phyloP scores from a whole-genome alignment of 1,139 yeast genomes.

The Hyphopichia buzzinii region DNA sequence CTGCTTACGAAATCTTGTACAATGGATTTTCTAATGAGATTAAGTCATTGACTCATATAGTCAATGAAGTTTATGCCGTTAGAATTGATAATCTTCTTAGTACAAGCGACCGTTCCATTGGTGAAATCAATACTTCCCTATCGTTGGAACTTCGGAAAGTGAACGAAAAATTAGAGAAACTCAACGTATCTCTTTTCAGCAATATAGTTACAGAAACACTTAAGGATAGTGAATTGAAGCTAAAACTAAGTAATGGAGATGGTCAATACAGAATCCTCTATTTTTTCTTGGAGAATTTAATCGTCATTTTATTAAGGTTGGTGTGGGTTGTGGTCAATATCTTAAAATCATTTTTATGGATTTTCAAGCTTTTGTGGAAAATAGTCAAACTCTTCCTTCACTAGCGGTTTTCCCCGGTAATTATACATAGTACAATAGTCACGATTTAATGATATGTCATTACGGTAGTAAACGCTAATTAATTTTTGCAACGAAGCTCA shows the following conservation, averaged over 20 bases:
- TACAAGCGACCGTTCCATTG: slow-evolving; percentile 70
- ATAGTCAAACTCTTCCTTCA: slow-evolving; percentile 30
- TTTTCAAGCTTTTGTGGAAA: slow-evolving; percentile 34
- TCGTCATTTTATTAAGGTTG: slow-evolving; percentile 62
- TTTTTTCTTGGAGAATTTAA: slow-evolving; percentile 39
- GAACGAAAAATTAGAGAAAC: slow-evolving; percentile 64
- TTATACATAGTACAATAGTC: not conserved
- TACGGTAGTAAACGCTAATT: no score
- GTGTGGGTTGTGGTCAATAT: slow-evolving; percentile 70
- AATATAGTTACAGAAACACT: slow-evolving; percentile 23
- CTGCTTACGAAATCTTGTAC: slow-evolving; percentile 35
- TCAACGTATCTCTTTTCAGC: slow-evolving; percentile 38
- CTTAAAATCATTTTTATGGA: slow-evolving; percentile 38
- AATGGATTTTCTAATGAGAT: slow-evolving; percentile 34
- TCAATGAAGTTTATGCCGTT: slow-evolving; percentile 45
- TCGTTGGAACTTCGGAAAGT: slow-evolving; percentile 68
- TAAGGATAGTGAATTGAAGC: slow-evolving; percentile 16
- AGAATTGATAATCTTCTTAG: slow-evolving; percentile 65
- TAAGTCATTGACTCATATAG: slow-evolving; percentile 36
- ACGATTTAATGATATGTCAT: not conserved
- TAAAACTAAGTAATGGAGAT: slow-evolving; percentile 21
- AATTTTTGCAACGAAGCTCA: no score
- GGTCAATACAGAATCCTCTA: slow-evolving; percentile 38
- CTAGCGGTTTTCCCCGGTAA: slow-evolving; percentile 3
- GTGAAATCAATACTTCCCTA: slow-evolving; percentile 80